Conservation (phyloP, 768 basidiomycete species). For the Boletellus emodensis region DNA sequence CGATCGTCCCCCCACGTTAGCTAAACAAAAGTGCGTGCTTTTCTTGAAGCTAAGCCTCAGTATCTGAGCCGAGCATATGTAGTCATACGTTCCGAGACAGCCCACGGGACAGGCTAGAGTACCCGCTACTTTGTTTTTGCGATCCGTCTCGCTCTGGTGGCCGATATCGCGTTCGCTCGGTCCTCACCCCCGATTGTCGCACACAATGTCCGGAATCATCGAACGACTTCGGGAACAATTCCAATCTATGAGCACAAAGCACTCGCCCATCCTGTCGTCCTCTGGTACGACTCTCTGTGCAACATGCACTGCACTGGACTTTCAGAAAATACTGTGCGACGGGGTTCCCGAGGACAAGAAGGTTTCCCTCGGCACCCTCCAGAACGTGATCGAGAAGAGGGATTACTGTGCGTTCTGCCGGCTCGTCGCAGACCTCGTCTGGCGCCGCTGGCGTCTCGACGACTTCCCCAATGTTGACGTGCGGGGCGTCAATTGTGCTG, state of each 20-base stretch:
- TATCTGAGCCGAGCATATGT: too few species aligned
- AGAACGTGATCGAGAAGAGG: constrained; percentile 4
- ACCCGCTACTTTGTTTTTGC: too few species aligned
- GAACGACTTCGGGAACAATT: constrained; percentile 5
- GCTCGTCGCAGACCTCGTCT: constrained; percentile 7
- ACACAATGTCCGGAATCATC: constrained; percentile 1
- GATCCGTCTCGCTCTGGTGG: too few species aligned
- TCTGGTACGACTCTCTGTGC: constrained; percentile 2
- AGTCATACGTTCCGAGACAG: too few species aligned
- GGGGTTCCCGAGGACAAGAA: constrained; percentile 4
- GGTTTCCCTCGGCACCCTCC: constrained; percentile 6
- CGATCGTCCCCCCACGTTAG: too few species aligned
- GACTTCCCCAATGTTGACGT: constrained; percentile 11
- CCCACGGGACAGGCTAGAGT: too few species aligned
- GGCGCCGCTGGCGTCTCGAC: constrained; percentile 15
- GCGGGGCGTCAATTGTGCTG: not conserved
- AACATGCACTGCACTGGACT: constrained; percentile 8
- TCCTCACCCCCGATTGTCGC: too few species aligned
- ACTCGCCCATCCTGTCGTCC: not conserved
- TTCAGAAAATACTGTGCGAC: constrained; percentile 11
- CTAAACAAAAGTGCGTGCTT: too few species aligned
- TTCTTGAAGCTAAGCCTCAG: too few species aligned
- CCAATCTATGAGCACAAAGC: not conserved
- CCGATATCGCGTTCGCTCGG: too few species aligned
- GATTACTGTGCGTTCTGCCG: constrained; percentile 15